phyloP scores from a whole-genome alignment of 345 rosid genomes.

The Eucalyptus cloeziana region DNA sequence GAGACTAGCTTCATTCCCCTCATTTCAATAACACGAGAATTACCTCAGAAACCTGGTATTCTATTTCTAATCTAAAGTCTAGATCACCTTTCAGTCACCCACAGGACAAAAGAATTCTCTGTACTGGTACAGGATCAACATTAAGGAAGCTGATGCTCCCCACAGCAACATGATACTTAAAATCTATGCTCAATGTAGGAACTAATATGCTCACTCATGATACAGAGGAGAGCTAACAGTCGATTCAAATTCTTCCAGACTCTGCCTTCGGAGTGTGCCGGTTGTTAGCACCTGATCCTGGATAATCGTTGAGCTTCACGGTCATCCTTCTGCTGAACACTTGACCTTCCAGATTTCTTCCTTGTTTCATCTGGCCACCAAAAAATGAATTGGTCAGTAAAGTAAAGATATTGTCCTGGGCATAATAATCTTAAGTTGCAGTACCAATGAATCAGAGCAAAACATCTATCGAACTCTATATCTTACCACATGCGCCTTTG shows the following conservation, averaged over 20 bases:
- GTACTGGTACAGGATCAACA: background rate
- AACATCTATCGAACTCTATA: background rate
- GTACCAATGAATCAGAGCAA: background rate
- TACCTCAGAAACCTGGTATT: background rate
- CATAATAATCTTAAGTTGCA: background rate
- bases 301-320: conserved; percentile 52
- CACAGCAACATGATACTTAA: background rate
- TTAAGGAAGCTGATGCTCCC: background rate
- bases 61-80: background rate
- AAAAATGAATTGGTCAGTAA: background rate
- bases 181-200: background rate
- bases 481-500: background rate
- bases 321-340: conserved; percentile 7
- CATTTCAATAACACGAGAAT: background rate
- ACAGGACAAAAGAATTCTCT: background rate
- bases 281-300: conserved; percentile 67
- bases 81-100: background rate
- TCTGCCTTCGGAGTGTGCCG: conserved; percentile 62
- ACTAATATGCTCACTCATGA: background rate
- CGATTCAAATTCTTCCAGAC: conserved; percentile 23
- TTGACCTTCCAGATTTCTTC: background rate
- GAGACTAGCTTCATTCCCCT: background rate
- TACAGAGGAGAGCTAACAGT: conserved; percentile 10
- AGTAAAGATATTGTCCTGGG: background rate
- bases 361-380: background rate